These are phyloP conservation scores for Boletus fagicola DNA, from an alignment of 768 basidiomycete species.

Conservation along the genomic window DNA sequence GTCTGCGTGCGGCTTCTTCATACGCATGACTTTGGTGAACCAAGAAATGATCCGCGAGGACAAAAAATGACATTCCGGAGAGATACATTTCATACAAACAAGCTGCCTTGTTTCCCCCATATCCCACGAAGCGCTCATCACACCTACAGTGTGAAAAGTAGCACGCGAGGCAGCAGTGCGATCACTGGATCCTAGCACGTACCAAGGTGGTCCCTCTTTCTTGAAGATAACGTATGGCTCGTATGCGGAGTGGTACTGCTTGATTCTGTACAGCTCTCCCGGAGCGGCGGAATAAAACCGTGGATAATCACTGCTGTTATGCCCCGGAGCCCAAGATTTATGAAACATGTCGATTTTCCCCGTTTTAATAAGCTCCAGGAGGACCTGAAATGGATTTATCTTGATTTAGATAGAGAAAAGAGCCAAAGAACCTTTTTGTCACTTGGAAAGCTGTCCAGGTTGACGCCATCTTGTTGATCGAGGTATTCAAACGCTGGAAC, in stretches of 20 bases:
- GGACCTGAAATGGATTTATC: constrained; percentile 35
- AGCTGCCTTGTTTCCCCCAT: constrained; percentile 91
- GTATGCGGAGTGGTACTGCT: constrained; percentile 77
- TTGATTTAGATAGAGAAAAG: neutral
- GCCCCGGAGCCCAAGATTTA: constrained; percentile 71
- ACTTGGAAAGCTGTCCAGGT: constrained; percentile 59
- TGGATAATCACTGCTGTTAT: constrained; percentile 77
- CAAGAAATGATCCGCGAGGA: constrained; percentile 84
- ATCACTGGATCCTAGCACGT: constrained; percentile 14
- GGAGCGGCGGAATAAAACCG: constrained; percentile 59
- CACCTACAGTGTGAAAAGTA: constrained; percentile 54
- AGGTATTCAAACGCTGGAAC: constrained; percentile 84
- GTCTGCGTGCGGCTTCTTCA: constrained; percentile 68
- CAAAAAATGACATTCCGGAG: constrained; percentile 79
- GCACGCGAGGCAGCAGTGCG: neutral
- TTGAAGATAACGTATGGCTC: constrained; percentile 87
- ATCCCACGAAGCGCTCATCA: constrained; percentile 87
- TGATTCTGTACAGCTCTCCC: constrained; percentile 73
- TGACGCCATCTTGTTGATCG: constrained; percentile 59
- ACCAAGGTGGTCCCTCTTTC: constrained; percentile 77
- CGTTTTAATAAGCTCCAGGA: constrained; percentile 56
- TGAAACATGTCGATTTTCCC: constrained; percentile 74
- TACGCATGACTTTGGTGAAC: constrained; percentile 85
- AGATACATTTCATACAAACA: constrained; percentile 91
- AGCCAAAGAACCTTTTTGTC: constrained; percentile 54